Conservation (phyloP, 2,329 filamentous ascomycete genomes). For the Penicillium aurantiogriseum region DNA sequence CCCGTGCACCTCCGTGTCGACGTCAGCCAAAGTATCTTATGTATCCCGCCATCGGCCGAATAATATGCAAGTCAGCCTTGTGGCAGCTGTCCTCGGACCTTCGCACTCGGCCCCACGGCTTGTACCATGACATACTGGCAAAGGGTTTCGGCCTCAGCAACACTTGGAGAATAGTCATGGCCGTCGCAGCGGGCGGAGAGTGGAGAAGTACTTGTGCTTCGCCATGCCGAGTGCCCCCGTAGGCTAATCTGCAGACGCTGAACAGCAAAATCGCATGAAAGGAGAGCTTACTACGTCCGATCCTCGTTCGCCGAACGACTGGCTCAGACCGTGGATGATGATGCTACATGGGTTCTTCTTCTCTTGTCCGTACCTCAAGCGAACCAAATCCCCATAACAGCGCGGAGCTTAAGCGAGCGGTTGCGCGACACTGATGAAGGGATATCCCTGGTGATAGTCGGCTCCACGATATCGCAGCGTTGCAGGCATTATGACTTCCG, state of each 20-base stretch:
- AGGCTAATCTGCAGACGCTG: neutral
- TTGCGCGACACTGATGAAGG: neutral
- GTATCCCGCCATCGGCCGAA: neutral
- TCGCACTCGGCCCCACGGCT: neutral
- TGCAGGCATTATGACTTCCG: neutral
- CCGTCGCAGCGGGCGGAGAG: neutral
- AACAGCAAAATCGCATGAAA: neutral
- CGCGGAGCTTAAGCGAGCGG: neutral
- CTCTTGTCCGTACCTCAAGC: neutral
- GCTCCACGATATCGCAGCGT: neutral
- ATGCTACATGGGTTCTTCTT: neutral
- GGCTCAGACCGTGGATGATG: neutral
- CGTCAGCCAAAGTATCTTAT: neutral
- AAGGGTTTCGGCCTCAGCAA: neutral
- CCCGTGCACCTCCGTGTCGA: neutral
- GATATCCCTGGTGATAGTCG: neutral
- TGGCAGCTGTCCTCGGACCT: neutral
- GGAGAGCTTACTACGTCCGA: neutral
- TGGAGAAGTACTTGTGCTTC: neutral
- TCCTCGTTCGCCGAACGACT: neutral
- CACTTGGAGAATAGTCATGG: neutral
- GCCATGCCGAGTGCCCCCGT: neutral
- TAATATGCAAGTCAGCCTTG: neutral
- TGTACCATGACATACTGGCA: neutral
- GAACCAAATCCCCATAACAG: neutral